A percentile compares a stretch with the other conserved stretches of the same genome.
These are phyloP conservation scores for Juncus inflexus DNA, from an alignment of 176 grass and related monocot genomes.

Conservation along the genomic window DNA sequence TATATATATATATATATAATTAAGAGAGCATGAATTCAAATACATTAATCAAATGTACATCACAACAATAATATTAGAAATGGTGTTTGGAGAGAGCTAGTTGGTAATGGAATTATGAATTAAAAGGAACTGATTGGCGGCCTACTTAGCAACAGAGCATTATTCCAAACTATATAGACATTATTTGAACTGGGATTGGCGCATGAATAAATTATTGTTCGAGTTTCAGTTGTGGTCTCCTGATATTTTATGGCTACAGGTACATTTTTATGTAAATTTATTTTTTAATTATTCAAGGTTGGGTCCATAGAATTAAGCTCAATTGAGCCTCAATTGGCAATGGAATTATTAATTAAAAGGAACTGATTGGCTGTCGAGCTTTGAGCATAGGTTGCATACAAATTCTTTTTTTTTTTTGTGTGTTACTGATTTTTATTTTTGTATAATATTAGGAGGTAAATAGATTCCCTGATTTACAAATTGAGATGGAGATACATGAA, in stretches of 20 bases:
- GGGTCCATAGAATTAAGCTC: neutral
- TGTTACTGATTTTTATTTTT: neutral
- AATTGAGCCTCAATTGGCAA: neutral
- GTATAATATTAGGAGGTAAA: conserved; percentile 78
- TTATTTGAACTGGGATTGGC: conserved; percentile 72
- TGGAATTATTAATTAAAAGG: neutral
- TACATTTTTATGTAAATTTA: conserved; percentile 27
- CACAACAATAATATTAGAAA: too few species aligned
- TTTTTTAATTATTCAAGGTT: neutral
- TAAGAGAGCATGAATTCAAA: too few species aligned
- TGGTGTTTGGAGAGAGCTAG: too few species aligned
- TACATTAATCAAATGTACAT: too few species aligned
- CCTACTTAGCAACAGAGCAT: conserved; percentile 81
- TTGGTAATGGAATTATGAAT: too few species aligned
- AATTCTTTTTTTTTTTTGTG: neutral
- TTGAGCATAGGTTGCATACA: neutral
- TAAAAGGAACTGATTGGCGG: too few species aligned
- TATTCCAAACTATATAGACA: conserved; percentile 54
- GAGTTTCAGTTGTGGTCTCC: conserved; percentile 77
- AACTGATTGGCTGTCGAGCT: conserved; percentile 10
- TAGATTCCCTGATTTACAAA: conserved; percentile 75
- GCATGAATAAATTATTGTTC: conserved; percentile 56
- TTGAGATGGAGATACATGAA: conserved; percentile 48
- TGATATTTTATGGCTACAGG: conserved; percentile 92
- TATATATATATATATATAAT: too few species aligned